phyloP scores from a whole-genome alignment of 306 rosid genomes.

The Clitoria ternatea region DNA sequence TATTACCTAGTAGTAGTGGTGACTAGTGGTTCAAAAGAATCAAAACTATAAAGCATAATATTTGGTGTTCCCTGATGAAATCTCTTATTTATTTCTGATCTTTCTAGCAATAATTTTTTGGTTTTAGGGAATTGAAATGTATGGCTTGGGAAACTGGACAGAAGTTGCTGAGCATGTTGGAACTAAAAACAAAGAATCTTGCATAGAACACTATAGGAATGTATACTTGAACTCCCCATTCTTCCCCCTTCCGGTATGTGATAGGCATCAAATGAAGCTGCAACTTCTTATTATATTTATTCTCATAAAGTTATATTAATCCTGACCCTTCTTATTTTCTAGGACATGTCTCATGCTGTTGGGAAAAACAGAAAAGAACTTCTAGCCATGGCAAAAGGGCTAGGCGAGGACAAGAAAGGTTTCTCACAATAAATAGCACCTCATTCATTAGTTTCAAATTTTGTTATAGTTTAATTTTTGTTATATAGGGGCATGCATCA shows the following conservation, averaged over 20 bases:
- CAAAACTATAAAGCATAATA: neutral
- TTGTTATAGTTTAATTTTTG: neutral
- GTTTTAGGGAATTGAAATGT: conserved; percentile 89
- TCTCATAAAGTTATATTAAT: conserved; percentile 23
- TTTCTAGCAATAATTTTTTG: conserved; percentile 16
- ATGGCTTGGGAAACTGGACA: conserved; percentile 96
- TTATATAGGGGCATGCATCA: neutral
- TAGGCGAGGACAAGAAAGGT: conserved; percentile 93
- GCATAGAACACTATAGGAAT: conserved; percentile 81
- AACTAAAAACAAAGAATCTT: conserved; percentile 85
- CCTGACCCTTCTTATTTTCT: conserved; percentile 29
- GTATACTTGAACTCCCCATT: conserved; percentile 70
- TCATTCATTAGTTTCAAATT: neutral
- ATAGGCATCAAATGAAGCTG: conserved; percentile 20
- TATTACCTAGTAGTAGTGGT: conserved; percentile 22
- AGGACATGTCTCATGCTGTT: conserved; percentile 97
- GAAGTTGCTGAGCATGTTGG: conserved; percentile 99
- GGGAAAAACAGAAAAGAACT: conserved; percentile 95
- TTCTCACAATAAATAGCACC: conserved; percentile 14
- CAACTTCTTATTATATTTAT: conserved; percentile 7
- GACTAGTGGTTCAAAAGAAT: conserved; percentile 11
- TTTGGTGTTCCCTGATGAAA: conserved; percentile 4
- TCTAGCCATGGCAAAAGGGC: conserved; percentile 98
- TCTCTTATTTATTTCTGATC: neutral
- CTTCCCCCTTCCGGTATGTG: conserved; percentile 95